Evolutionary conservation across 2,329 filamentous ascomycete species (phyloP).

Genomic region (Claviceps africana): DNA sequence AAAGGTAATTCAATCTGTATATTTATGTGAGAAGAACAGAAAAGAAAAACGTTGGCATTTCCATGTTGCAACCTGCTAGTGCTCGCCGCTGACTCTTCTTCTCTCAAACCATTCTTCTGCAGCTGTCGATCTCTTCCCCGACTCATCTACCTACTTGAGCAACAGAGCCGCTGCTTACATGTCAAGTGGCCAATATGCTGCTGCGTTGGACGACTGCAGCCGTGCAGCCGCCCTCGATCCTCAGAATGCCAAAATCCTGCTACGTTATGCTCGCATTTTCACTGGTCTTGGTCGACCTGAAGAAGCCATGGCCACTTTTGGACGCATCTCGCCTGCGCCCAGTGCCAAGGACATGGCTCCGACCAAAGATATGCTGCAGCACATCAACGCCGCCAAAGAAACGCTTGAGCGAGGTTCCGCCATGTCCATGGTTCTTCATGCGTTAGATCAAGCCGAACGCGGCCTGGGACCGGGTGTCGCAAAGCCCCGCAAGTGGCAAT

Average conservation of each 20-base stretch:
- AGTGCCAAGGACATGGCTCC: conserved; percentile 73
- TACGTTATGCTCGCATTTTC: conserved; percentile 80
- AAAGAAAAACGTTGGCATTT: not conserved
- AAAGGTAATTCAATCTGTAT: conserved; percentile 50
- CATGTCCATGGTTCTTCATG: conserved; percentile 84
- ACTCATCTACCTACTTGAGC: conserved; percentile 78
- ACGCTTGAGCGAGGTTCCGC: conserved; percentile 60
- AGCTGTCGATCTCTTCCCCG: conserved; percentile 81
- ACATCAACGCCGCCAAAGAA: conserved; percentile 67
- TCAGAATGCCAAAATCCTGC: conserved; percentile 72
- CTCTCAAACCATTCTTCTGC: not conserved
- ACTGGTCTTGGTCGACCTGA: conserved; percentile 74
- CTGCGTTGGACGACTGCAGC: conserved; percentile 77
- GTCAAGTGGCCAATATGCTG: conserved; percentile 63
- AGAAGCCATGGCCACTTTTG: conserved; percentile 73
- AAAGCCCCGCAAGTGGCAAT: conserved; percentile 82
- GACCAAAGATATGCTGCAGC: conserved; percentile 73
- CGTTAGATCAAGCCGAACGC: conserved; percentile 78
- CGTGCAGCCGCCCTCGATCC: conserved; percentile 72
- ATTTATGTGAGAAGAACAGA: not conserved
- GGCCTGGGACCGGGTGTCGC: conserved; percentile 60
- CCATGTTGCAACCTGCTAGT: not conserved
- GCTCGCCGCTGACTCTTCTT: not conserved
- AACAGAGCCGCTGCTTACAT: conserved; percentile 94
- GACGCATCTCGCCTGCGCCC: conserved; percentile 63